A percentile compares a stretch with the other conserved stretches of the same genome.
Conservation (phyloP, 768 basidiomycete genomes). For the Mycena sanguinolenta region DNA sequence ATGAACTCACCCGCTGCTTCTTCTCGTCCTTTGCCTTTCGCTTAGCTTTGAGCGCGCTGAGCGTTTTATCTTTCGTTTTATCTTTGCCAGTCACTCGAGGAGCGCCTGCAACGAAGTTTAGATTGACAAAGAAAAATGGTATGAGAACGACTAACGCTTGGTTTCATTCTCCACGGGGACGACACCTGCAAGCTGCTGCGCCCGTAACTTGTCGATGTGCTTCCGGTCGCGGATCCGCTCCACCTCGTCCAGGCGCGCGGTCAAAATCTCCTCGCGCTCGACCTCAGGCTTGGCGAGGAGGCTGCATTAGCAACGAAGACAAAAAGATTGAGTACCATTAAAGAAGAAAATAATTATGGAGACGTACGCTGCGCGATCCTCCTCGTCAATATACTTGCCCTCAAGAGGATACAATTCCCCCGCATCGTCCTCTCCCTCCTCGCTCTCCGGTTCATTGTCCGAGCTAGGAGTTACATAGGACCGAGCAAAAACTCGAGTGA, state of each 20-base stretch:
- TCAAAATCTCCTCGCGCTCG: conserved; percentile 89
- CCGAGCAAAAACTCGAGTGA: conserved; percentile 26
- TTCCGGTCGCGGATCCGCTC: conserved; percentile 80
- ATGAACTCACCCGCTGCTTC: conserved; percentile 75
- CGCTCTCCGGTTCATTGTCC: conserved; percentile 72
- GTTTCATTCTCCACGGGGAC: conserved; percentile 66
- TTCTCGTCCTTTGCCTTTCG: conserved; percentile 92
- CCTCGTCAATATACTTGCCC: conserved; percentile 90
- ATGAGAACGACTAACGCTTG: conserved; percentile 74
- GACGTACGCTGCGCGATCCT: conserved; percentile 84
- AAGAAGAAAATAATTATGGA: conserved; percentile 35
- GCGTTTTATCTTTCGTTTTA: conserved; percentile 82
- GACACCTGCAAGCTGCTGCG: conserved; percentile 67
- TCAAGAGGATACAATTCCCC: conserved; percentile 89
- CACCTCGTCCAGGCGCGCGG: conserved; percentile 83
- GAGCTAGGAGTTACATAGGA: conserved; percentile 29
- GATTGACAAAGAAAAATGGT: conserved; percentile 59
- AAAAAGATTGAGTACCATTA: conserved; percentile 33
- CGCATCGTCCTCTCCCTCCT: conserved; percentile 55
- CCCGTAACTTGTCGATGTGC: conserved; percentile 80
- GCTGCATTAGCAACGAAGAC: conserved; percentile 53
- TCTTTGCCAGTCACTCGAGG: conserved; percentile 71
- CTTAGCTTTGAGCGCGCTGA: conserved; percentile 88
- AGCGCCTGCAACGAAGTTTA: conserved; percentile 14
- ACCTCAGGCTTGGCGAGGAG: conserved; percentile 87